A percentile compares a stretch with the other conserved stretches of the same genome.
phyloP scores from a whole-genome alignment of 805 yeast genomes.

The Myxozyma vanderwaltii region DNA sequence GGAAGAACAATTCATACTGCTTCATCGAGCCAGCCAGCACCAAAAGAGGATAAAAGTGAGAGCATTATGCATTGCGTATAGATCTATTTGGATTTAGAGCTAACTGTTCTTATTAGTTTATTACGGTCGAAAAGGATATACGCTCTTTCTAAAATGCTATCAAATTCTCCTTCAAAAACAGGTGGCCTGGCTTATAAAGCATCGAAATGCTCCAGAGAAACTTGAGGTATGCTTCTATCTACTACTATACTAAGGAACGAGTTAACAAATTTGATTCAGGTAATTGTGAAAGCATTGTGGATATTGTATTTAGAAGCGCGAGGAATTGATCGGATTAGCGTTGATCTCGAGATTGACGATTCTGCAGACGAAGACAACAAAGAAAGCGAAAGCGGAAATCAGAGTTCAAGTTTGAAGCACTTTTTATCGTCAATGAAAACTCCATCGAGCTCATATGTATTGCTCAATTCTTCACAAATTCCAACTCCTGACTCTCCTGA shows the following conservation, averaged over 20 bases:
- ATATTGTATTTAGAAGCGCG: conserved; percentile 25
- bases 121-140: conserved; percentile 54
- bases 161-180: conserved; percentile 58
- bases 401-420: neutral
- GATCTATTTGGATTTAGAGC: neutral
- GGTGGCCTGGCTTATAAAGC: conserved; percentile 46
- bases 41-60: conserved; percentile 34
- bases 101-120: conserved; percentile 36
- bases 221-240: conserved; percentile 27
- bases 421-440: neutral
- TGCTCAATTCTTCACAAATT: neutral
- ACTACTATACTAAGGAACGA: neutral
- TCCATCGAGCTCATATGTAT: neutral
- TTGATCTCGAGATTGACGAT: conserved; percentile 5
- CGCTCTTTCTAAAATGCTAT: conserved; percentile 49
- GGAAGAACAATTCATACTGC: conserved; percentile 18
- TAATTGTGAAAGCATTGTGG: conserved; percentile 29
- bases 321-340: conserved; percentile 12
- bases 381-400: neutral
- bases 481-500: neutral
- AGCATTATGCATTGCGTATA: conserved; percentile 1
- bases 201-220: conserved; percentile 36
- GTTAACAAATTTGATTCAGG: neutral
- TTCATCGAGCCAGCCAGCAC: conserved; percentile 37
- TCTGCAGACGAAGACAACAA: conserved; percentile 5